Evolutionary conservation across 441 rosid genomes (phyloP).

Genomic region (Cnidoscolus chayamansa): DNA sequence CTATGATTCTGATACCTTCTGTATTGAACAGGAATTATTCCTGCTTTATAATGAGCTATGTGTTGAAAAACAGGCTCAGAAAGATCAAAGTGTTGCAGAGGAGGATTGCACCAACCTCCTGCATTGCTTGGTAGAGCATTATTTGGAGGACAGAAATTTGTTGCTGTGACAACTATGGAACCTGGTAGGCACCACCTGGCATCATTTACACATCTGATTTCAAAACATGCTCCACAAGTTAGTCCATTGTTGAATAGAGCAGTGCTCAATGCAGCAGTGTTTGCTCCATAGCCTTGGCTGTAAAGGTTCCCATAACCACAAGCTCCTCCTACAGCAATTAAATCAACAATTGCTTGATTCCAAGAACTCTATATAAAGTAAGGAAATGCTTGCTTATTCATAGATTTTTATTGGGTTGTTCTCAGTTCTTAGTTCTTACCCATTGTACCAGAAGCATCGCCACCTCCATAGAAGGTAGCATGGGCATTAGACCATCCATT

Average conservation of each 20-base stretch:
- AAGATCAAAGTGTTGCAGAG: conserved; percentile 44
- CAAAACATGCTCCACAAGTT: conserved; percentile 71
- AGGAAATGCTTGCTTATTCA: background rate
- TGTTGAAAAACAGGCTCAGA: conserved; percentile 46
- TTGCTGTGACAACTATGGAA: conserved; percentile 46
- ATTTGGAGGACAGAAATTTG: conserved; percentile 58
- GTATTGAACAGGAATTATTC: conserved; percentile 46
- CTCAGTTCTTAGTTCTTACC: conserved; percentile 39
- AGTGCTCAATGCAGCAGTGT: conserved; percentile 69
- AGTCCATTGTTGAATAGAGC: conserved; percentile 62
- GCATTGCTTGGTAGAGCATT: conserved; percentile 32
- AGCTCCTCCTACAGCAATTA: conserved; percentile 49
- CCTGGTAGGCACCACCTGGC: conserved; percentile 61
- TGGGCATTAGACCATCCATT: conserved; percentile 55
- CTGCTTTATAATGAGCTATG: conserved; percentile 47
- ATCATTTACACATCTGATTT: conserved; percentile 58
- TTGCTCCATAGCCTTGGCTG: conserved; percentile 65
- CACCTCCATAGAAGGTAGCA: conserved; percentile 67
- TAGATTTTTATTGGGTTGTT: conserved; percentile 10
- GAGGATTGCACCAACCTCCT: conserved; percentile 58
- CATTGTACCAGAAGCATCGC: conserved; percentile 70
- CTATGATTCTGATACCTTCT: conserved; percentile 29
- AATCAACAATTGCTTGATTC: background rate
- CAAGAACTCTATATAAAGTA: too few relatives aligned
- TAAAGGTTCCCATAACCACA: conserved; percentile 72